Percentiles rank a stretch among this genome's conserved stretches.
Evolutionary conservation across 2,329 filamentous ascomycete species (phyloP).

Genomic region (Aspergillus uvarum): DNA sequence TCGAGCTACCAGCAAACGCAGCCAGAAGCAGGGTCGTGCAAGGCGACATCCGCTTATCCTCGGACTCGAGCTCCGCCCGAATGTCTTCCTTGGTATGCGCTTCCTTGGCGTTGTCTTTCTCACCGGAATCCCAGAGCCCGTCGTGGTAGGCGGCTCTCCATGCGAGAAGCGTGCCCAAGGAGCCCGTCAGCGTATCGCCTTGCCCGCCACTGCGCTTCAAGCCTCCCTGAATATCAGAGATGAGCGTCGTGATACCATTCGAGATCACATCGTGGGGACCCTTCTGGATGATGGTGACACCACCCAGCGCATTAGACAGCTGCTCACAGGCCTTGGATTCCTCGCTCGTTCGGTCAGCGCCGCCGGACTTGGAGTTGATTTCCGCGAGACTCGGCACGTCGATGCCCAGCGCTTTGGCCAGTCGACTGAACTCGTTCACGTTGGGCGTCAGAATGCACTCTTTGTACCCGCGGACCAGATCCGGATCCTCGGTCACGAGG

Average conservation of each 20-base stretch:
- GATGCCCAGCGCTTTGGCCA: conserved; percentile 74
- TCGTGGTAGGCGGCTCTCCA: conserved; percentile 89
- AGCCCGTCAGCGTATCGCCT: conserved; percentile 90
- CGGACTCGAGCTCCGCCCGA: conserved; percentile 43
- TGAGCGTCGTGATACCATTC: conserved; percentile 71
- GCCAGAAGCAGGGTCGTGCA: conserved; percentile 68
- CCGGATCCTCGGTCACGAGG: conserved; percentile 72
- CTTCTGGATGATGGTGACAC: conserved; percentile 91
- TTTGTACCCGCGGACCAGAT: conserved; percentile 74
- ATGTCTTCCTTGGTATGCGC: conserved; percentile 43
- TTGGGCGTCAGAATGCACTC: conserved; percentile 92
- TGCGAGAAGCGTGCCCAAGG: conserved; percentile 80
- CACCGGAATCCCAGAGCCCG: conserved; percentile 65
- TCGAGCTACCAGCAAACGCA: conserved; percentile 80
- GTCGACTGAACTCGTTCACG: conserved; percentile 82
- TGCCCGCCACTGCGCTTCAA: conserved; percentile 90
- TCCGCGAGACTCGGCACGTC: conserved; percentile 50
- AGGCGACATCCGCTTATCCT: conserved; percentile 56
- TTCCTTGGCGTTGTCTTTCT: conserved; percentile 32
- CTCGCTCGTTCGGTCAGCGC: conserved; percentile 47
- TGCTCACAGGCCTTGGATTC: conserved; percentile 62
- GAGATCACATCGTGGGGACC: conserved; percentile 79
- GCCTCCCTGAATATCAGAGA: conserved; percentile 76
- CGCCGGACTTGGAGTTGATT: conserved; percentile 36
- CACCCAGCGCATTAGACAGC: conserved; percentile 74